Base-by-base conservation (phyloP, 225 moss, liverwort and hornwort species). In the Pseudisothecium myosuroides region DNA sequence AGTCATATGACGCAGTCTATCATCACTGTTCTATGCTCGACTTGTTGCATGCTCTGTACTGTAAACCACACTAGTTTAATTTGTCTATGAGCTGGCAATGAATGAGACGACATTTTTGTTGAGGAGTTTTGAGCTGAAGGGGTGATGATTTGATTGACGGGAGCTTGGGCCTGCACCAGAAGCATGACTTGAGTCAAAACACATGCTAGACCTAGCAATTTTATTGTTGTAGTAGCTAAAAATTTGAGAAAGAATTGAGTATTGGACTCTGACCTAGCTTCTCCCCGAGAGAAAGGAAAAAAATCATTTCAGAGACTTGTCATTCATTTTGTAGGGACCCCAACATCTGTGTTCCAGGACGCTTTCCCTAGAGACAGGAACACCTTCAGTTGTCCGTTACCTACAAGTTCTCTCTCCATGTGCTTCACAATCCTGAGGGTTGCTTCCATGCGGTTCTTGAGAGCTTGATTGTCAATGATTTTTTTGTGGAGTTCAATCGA, bases 161-260 rank as follows among this genome's bases (percentile, higher is more conserved):
- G 87, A 87, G 79, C 69, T 55, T 24, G 52, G 65, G 72, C 41
- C 87, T 26, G 83, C 93, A 88, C 90, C 81, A 61, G 76, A 56
- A 45, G 90, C 92, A 78, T 93, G 90, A 87, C 87, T 76, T 29
- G 81, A 62, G 85, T 56, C 59, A 67, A 72, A 73, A 71, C 45
- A 65, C 89, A 89, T 77, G 64, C 62, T 72, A 24, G 52, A 82
- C 68, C 52, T 54, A 81, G 58, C 24, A 69, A 56, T 41, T 78
- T 68, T 82, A 62, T 84, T 43, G 73, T 54, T 83, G 86, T 86
- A 50, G 77, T 65, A 67, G 76, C 71, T 74, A 49, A 47, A 47
- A 60, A 64, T 45, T 61, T 26, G 37, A 58, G 87, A 88, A 34
- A 91, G 82, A 59, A 76, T 50, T 50, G 73, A 83, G 89, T 56